These are phyloP conservation scores for Pleoardoris graminearum DNA, from an alignment of 2,329 filamentous ascomycete genomes.

Conservation along the genomic window DNA sequence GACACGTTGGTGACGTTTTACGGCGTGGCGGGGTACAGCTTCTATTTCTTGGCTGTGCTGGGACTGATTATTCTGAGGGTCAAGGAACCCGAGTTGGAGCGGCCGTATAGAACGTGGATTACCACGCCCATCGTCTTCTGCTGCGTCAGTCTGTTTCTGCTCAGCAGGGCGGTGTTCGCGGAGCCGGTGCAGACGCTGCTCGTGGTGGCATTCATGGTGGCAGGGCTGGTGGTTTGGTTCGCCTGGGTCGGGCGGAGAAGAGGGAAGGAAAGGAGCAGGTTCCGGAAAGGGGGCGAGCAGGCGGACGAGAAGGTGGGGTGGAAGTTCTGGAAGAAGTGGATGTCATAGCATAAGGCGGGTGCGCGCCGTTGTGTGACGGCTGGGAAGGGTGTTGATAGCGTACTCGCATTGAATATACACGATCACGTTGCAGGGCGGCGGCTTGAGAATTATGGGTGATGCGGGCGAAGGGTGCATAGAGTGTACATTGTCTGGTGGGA, in stretches of 20 bases:
- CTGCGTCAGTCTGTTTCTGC: constrained; percentile 91
- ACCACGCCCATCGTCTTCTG: constrained; percentile 97
- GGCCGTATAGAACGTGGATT: constrained; percentile 96
- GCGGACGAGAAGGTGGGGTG: constrained; percentile 32
- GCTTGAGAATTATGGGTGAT: no score
- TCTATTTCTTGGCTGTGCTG: constrained; percentile 94
- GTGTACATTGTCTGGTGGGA: no score
- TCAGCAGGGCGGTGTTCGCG: constrained; percentile 86
- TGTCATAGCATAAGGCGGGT: constrained; percentile 8
- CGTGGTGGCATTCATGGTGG: constrained; percentile 81
- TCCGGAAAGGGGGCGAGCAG: constrained; percentile 22
- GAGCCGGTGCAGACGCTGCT: constrained; percentile 88
- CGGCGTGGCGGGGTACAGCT: constrained; percentile 93
- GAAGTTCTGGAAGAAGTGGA: constrained; percentile 53
- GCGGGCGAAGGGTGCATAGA: no score
- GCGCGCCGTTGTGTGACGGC: no score
- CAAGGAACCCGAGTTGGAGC: constrained; percentile 80
- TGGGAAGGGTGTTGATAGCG: constrained; percentile 2
- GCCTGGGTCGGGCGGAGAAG: constrained; percentile 70
- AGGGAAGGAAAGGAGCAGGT: constrained; percentile 31
- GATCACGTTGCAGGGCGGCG: neutral
- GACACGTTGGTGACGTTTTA: constrained; percentile 93
- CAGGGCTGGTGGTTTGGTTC: constrained; percentile 85
- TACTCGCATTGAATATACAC: constrained; percentile 4
- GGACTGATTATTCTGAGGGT: constrained; percentile 90